Evolutionary conservation across 352 stramenopile genomes (phyloP), one percentile per base, ranked within the genome.

Genomic region (Globisporangium recalcitrans): DNA sequence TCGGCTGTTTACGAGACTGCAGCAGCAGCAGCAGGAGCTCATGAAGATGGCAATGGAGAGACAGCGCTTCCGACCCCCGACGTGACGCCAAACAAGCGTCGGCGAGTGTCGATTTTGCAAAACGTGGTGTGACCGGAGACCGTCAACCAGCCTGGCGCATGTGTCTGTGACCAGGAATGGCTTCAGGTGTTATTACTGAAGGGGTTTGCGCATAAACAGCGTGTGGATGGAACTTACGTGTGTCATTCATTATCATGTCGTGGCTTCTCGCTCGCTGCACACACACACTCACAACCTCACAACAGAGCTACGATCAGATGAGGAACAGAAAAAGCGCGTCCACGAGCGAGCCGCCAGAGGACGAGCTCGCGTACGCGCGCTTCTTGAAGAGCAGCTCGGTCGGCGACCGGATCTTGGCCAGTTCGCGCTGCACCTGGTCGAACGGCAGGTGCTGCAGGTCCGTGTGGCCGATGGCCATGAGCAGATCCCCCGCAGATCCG

Each of bases 301-400:
- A 13, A 22, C 19, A 5, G 26, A 22, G 42, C 19, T 52, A 52
- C 47, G 24, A 52, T 55, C 27, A 69, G 27, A 69, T 69, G 56
- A 91, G 70, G 63, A 91, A 88, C 1, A 91, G 67, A 32, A 91
- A 60, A n/a, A 91, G 65, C 11, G 78, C 68, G 61, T 89, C 80
- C 26, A 84, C 75, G 24, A 91, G 73, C 52, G 77, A 75, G 51
- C 68, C 64, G 34, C 62, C 67, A 8, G 72, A 62, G 14, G 66
- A 77, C 11, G 57, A 56, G 22, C 67, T 72, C 11, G 70, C 62
- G 31, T 63, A 68, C 56, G 75, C 72, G 61, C 74, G 77, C 21
- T 80, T 77, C 72, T 89, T 85, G 62, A 92, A 91, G 36, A 91
- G 66, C 32, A 91, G 63, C 59, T 63, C 70, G 26, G 82, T 90